A percentile compares a stretch with the other conserved stretches of the same genome.
These are phyloP conservation scores for Phlyctochytrium bullatum DNA, from an alignment of 192 early-diverging fungal genomes.

Conservation along the genomic window DNA sequence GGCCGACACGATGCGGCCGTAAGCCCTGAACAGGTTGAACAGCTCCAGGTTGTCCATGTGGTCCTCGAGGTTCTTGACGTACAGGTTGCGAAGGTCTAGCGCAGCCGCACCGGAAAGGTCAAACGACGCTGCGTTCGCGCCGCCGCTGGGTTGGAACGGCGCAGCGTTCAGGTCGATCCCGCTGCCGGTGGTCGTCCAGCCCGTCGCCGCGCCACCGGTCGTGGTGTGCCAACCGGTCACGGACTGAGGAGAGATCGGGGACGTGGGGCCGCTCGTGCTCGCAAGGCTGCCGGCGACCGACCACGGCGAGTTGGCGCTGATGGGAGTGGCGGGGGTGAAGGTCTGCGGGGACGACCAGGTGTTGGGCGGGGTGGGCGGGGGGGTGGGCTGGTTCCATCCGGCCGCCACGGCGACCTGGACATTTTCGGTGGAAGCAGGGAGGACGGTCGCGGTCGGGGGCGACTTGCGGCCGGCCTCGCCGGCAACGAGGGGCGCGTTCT, in stretches of 20 bases:
- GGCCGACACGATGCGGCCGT: slow-evolving; percentile 43
- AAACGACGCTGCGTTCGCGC: slow-evolving; percentile 3
- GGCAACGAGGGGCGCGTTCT: too few relatives aligned
- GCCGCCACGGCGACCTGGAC: background rate
- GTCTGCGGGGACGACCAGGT: slow-evolving; percentile 14
- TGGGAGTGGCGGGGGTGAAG: slow-evolving; percentile 6
- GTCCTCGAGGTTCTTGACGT: slow-evolving; percentile 51
- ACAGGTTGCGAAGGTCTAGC: slow-evolving; percentile 45
- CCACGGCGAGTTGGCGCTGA: background rate
- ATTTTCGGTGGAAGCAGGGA: background rate
- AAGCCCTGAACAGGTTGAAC: slow-evolving; percentile 40
- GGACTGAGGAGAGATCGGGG: background rate
- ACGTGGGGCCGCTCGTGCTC: background rate
- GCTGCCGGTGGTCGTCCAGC: too few relatives aligned
- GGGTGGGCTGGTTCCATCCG: background rate
- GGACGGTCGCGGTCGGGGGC: background rate
- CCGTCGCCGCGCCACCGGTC: background rate
- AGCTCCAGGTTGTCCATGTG: slow-evolving; percentile 44
- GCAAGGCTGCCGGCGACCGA: background rate
- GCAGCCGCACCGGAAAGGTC: background rate
- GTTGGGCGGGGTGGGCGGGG: slow-evolving; percentile 3
- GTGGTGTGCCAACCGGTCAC: slow-evolving; percentile 4
- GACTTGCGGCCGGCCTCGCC: too few relatives aligned
- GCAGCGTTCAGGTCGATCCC: too few relatives aligned
- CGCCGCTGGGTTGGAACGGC: too few relatives aligned